Evolutionary conservation across 345 rosid species (phyloP), one percentile per base, ranked within the genome.

Genomic region (Capsella bursapastoris): DNA sequence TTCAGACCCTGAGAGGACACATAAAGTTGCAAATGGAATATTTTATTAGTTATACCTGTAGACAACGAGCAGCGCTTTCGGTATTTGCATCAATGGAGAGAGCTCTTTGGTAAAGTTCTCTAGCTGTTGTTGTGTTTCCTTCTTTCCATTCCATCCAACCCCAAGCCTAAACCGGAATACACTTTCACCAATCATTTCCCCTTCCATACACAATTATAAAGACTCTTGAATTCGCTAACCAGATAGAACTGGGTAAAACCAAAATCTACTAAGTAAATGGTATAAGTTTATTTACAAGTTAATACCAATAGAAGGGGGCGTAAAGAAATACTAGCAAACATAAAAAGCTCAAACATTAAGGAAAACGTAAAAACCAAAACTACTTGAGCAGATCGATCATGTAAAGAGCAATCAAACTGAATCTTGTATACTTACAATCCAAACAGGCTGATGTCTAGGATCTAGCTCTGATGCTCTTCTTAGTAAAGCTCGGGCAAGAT

Each of bases 81-180:
- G 77, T 88, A n/a, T 79, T 82, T 27, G 97, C 73, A 73, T 88
- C 77, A 71, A 95, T 85, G 66, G 97, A 79, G 52, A 95, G 83
- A 68, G 90, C 96, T 82, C 57, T 85, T 79, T 88, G 91, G 82
- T 95, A 95, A 48, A 85, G 82, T 75, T 85, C 86, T 83, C 97
- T 87, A 22, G 99, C 99, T 3, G 87, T 80, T 22, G 86, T 41
- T 76, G 85, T 69, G 79, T 90, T 91, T 76, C 97, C 99, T 86
- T 95, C 97, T 72, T 91, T 91, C 99, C 99, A 91, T 67, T 95
- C 99, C 99, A 91, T 86, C 99, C 97, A 95, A 70, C 97, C 97
- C 99, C 99, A 95, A 61, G 92, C 99, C 99, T 95, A 75, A 16
- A 64, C 73, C 16, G 43, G 47, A 75, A 51, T 53, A 51, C 61